These are phyloP conservation scores for Leccinum pachyderme DNA, from an alignment of 1,284 basidiomycete genomes.

Conservation along the genomic window DNA sequence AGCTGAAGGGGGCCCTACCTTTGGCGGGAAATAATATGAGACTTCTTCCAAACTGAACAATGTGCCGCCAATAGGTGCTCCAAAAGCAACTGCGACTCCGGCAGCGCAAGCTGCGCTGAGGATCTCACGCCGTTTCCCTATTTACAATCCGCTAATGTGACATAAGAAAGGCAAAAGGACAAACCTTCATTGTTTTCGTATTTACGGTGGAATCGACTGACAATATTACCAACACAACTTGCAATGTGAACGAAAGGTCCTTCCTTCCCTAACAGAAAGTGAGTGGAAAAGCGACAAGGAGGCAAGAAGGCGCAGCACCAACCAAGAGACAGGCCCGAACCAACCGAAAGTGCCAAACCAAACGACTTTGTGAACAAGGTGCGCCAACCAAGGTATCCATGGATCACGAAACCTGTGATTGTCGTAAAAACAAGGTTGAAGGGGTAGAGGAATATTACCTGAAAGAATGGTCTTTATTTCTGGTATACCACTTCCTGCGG, in stretches of 20 bases:
- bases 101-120: constrained; percentile 91
- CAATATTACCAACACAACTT: constrained; percentile 92
- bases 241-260: constrained; percentile 98
- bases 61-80: constrained; percentile 91
- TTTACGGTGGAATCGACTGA: constrained; percentile 83
- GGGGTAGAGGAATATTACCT: constrained; percentile 41
- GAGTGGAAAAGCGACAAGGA: constrained; percentile 6
- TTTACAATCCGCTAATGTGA: neutral
- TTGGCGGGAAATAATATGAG: constrained; percentile 93
- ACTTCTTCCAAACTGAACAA: constrained; percentile 93
- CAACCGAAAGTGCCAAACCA: constrained; percentile 88
- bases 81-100: constrained; percentile 89
- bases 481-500: constrained; percentile 94
- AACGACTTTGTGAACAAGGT: constrained; percentile 90
- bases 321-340: constrained; percentile 86
- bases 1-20: constrained; percentile 44
- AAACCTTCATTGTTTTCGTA: constrained; percentile 92
- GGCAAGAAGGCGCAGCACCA: constrained; percentile 13
- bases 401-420: constrained; percentile 86
- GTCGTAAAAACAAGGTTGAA: constrained; percentile 5
- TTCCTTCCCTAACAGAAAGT: constrained; percentile 63
- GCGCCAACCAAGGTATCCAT: constrained; percentile 91
- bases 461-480: constrained; percentile 97
- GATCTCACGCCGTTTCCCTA: constrained; percentile 88
- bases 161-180: constrained; percentile 10